phyloP scores from a whole-genome alignment of 2,329 filamentous ascomycete genomes.

The Paecilomyces sp. region DNA sequence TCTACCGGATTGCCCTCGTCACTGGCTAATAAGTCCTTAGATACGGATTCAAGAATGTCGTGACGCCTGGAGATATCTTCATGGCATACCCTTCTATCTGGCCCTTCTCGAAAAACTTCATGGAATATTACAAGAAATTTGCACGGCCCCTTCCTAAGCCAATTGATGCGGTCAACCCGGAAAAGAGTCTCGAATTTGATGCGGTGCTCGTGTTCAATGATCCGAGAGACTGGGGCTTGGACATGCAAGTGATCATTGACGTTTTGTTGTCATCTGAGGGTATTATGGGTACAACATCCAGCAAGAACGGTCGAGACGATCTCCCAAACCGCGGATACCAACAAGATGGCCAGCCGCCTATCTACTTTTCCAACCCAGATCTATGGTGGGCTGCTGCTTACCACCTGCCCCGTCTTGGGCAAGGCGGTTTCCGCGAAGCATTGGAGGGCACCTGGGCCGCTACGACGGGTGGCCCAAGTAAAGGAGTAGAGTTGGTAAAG shows the following conservation, averaged over 20 bases:
- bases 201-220: constrained; percentile 94
- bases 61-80: constrained; percentile 81
- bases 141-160: constrained; percentile 27
- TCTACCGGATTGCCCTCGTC: not conserved
- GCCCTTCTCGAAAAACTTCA: constrained; percentile 69
- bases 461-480: constrained; percentile 53
- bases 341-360: constrained; percentile 66
- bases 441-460: constrained; percentile 72
- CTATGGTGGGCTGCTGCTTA: constrained; percentile 82
- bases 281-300: constrained; percentile 70
- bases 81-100: constrained; percentile 66
- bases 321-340: constrained; percentile 74
- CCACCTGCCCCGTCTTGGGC: constrained; percentile 78
- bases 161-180: constrained; percentile 32
- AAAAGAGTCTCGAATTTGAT: constrained; percentile 65
- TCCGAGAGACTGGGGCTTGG: constrained; percentile 90
- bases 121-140: constrained; percentile 52
- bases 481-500: constrained; percentile 52
- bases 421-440: constrained; percentile 82
- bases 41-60: constrained; percentile 72
- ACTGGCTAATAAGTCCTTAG: constrained; percentile 18
- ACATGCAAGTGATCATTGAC: constrained; percentile 78
- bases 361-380: constrained; percentile 89
- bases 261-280: constrained; percentile 72
- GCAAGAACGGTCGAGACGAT: constrained; percentile 58